Conservation (phyloP, 352 stramenopile species). For the Pythium inflatum region DNA sequence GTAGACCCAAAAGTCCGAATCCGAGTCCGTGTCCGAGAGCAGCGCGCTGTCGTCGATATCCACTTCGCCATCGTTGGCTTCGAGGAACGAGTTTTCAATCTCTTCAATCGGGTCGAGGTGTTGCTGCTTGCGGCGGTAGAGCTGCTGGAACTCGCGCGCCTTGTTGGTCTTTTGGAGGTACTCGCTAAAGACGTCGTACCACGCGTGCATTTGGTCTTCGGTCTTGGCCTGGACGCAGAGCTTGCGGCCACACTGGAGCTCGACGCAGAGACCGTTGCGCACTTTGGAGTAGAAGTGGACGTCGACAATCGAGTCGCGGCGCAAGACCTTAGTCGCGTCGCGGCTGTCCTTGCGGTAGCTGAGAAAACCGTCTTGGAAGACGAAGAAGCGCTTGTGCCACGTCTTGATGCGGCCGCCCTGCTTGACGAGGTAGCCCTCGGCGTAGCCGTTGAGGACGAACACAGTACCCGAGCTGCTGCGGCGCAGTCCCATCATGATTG, state of each 20-base stretch:
- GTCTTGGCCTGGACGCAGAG: constrained; percentile 53
- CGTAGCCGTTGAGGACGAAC: constrained; percentile 62
- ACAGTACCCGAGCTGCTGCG: constrained; percentile 32
- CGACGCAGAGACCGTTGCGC: constrained; percentile 57
- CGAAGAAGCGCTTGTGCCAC: constrained; percentile 81
- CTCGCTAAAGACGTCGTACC: constrained; percentile 66
- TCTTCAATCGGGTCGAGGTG: constrained; percentile 26
- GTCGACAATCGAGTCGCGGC: constrained; percentile 53
- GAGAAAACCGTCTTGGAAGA: constrained; percentile 68
- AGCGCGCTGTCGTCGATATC: constrained; percentile 12
- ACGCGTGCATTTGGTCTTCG: constrained; percentile 60
- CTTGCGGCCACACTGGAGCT: constrained; percentile 49
- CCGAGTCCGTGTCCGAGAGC: constrained; percentile 29
- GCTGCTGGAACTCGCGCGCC: constrained; percentile 20
- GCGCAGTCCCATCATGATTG: constrained; percentile 29
- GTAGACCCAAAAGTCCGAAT: constrained; percentile 31
- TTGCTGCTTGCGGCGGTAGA: constrained; percentile 18
- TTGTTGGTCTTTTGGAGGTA: constrained; percentile 39
- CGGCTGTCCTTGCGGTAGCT: constrained; percentile 67
- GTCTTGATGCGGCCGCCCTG: constrained; percentile 72
- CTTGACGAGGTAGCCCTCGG: constrained; percentile 72
- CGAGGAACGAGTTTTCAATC: constrained; percentile 13
- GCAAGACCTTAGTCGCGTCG: constrained; percentile 52
- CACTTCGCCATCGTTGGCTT: not conserved
- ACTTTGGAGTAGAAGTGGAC: constrained; percentile 55